Evolutionary conservation across 208 protist species (phyloP), one percentile per base, ranked within the genome.

Genomic region (Trypanosoma lewisi): DNA sequence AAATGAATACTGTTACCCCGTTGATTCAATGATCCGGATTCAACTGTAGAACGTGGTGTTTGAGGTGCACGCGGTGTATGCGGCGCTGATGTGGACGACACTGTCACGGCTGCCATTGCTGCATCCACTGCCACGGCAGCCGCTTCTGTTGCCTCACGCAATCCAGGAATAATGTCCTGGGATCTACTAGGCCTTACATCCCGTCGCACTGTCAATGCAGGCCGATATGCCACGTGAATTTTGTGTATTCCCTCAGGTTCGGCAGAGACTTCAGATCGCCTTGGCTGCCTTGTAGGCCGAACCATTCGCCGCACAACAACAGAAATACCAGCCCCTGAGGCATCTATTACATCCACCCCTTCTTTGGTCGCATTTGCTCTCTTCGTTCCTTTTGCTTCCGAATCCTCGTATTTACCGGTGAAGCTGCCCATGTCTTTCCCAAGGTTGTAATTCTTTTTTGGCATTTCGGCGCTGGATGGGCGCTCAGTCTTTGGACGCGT

Each of bases 111-210:
- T 2, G 59, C 59, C 48, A 41, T 55, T 36, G n/a, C 56, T 23
- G 48, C 48, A 23, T 65, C 59, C n/a, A 65, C 36, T 4, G 57
- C 57, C 28, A 44, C 57, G 9, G 45, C 57, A 3, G 57, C 57
- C 19, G 57, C 57, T 30, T 53, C 57, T 36, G n/a, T 56, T 30
- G 21, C 30, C 33, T 65, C 59, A 33, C 47, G 33, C 4, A 49
- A 14, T 17, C 45, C n/a, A 21, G 8, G 33, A 21, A 17, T 21
- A 17, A 34, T 9, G 21, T 25, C 12, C 6, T 47, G 47, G 12
- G 25, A 33, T 36, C 27, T 21, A 6, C 31, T 28, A 25, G 0
- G 19, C 52, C 31, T 3, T 39, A 37, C 23, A 25, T 62, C 44
- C 17, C 39, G 3, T 41, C 30, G 37, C 14, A 41, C 42, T 27